Evolutionary conservation across 2,329 filamentous ascomycete species (phyloP).

Genomic region (Camptophora hylomeconis): DNA sequence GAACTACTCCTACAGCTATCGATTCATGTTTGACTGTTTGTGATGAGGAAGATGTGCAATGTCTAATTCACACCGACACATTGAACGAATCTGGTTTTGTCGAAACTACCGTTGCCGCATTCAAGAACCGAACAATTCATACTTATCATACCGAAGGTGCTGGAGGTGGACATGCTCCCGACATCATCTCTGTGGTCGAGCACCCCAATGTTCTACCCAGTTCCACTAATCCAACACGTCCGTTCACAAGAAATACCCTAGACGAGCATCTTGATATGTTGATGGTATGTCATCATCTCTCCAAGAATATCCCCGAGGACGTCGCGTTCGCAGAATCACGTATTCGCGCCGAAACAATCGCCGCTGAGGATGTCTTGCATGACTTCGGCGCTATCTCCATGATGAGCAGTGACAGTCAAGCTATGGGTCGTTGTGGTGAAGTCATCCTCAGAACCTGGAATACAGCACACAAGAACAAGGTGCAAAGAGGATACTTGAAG

Average conservation of each 20-base stretch:
- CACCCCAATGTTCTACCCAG: conserved; percentile 77
- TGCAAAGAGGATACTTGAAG: conserved; percentile 60
- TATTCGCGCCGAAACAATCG: conserved; percentile 91
- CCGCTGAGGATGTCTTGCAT: conserved; percentile 89
- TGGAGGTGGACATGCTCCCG: conserved; percentile 85
- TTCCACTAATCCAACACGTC: conserved; percentile 83
- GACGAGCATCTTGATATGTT: conserved; percentile 97
- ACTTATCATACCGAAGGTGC: conserved; percentile 96
- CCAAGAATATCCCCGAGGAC: conserved; percentile 86
- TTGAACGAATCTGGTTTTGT: conserved; percentile 97
- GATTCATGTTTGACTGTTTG: conserved; percentile 76
- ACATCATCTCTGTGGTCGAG: conserved; percentile 90
- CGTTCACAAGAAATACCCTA: conserved; percentile 81
- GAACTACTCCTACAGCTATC: conserved; percentile 78
- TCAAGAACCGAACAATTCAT: conserved; percentile 80
- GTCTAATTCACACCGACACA: conserved; percentile 88
- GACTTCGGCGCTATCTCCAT: conserved; percentile 92
- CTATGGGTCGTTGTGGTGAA: conserved; percentile 93
- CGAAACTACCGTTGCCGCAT: conserved; percentile 73
- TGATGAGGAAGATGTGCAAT: conserved; percentile 85
- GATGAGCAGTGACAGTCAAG: conserved; percentile 93
- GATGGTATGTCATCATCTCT: conserved; percentile 94
- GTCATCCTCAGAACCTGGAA: conserved; percentile 91
- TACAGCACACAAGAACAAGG: conserved; percentile 92
- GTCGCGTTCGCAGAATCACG: conserved; percentile 89